These are phyloP conservation scores for Exophiala xenobiotica DNA, from an alignment of 2,329 filamentous ascomycete genomes.

Conservation along the genomic window DNA sequence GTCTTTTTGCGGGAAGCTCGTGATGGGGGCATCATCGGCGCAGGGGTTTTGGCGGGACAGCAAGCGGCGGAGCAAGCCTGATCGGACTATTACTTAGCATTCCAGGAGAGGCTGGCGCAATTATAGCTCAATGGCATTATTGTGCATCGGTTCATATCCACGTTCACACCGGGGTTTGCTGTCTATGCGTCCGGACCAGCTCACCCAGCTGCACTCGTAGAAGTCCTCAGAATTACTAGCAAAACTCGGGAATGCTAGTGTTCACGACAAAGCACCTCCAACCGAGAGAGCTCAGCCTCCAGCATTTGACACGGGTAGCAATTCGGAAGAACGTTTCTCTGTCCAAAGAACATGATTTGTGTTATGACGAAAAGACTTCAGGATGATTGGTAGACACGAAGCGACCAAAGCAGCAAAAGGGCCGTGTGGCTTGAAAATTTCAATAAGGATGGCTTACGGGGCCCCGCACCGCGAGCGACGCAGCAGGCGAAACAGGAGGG, in stretches of 20 bases:
- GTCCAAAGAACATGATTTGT: background rate
- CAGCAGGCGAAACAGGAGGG: background rate
- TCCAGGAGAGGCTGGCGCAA: background rate
- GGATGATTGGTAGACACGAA: background rate
- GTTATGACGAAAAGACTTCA: background rate
- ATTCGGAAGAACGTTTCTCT: background rate
- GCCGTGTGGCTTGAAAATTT: background rate
- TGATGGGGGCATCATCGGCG: slow-evolving; percentile 57
- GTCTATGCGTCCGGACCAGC: too few species aligned
- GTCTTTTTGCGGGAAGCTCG: slow-evolving; percentile 54
- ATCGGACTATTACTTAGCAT: too few species aligned
- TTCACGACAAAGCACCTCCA: too few species aligned
- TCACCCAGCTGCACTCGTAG: too few species aligned
- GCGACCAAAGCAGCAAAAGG: background rate
- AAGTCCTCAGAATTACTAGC: too few species aligned
- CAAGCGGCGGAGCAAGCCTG: slow-evolving; percentile 32
- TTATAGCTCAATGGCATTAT: background rate
- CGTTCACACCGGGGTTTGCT: too few species aligned
- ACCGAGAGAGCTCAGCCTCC: too few species aligned
- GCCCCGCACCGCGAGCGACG: background rate
- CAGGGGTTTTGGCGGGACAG: slow-evolving; percentile 55
- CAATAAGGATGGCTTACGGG: background rate
- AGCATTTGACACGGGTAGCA: too few species aligned
- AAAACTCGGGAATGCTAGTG: too few species aligned
- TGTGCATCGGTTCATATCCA: background rate